Evolutionary conservation across 164 flowering plant genomes (phyloP).

Genomic region (Liriodendron chinense): DNA sequence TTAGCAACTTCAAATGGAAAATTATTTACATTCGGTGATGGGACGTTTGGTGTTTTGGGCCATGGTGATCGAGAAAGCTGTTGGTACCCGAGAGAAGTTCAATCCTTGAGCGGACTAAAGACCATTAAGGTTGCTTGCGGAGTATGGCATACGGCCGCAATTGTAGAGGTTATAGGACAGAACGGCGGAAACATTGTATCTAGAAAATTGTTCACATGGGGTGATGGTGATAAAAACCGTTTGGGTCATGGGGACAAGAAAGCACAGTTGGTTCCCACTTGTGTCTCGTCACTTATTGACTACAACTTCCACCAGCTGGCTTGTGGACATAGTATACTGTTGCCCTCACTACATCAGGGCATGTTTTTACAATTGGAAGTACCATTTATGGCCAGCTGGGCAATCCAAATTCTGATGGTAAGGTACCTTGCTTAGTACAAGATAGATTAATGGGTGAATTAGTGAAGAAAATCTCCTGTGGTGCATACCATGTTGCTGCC

Average conservation of each 20-base stretch:
- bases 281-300: conserved; percentile 60
- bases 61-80: conserved; percentile 68
- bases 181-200: conserved; percentile 33
- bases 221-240: conserved; percentile 83
- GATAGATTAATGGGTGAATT: no score
- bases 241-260: conserved; percentile 92
- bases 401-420: conserved; percentile 68
- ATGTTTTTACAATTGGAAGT: conserved; percentile 81
- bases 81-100: conserved; percentile 67
- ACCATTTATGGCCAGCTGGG: conserved; percentile 86
- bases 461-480: no score
- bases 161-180: conserved; percentile 51
- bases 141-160: conserved; percentile 91
- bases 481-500: conserved; percentile 76
- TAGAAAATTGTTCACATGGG: conserved; percentile 85
- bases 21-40: conserved; percentile 86
- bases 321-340: conserved; percentile 86
- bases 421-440: no score
- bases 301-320: conserved; percentile 73
- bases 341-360: conserved; percentile 72
- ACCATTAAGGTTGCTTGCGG: conserved; percentile 82
- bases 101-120: conserved; percentile 63
- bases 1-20: conserved; percentile 61
- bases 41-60: conserved; percentile 86
- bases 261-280: conserved; percentile 55